Evolutionary conservation across 208 protist species (phyloP), one percentile per base, ranked within the genome.

Genomic region (Porcisia deanei): DNA sequence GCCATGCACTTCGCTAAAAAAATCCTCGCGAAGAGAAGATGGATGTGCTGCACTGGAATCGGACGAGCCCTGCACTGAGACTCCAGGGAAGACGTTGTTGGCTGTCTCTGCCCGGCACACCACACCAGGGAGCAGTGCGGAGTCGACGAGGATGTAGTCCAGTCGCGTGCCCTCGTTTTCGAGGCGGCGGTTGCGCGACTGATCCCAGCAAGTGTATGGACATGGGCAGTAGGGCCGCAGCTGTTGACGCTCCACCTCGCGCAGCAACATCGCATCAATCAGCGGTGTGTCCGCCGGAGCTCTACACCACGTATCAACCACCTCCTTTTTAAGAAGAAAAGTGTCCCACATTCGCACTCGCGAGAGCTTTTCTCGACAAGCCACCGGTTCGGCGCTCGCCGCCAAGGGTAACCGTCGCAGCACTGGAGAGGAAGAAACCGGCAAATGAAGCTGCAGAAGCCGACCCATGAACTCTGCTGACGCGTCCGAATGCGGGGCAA

Each of bases 191-290:
- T 98, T 98, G 76, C 82, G 88, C 16, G 88, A 94, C 74, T 98
- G 95, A 76, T 98, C 92, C 92, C 93, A 98, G 80, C 93, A 96
- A 25, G 95, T 98, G 83, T 91, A 97, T 3, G 93, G 90, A 64
- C 88, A 93, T 0, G 90, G 86, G 80, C 85, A 89, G 81, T 90
- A 91, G 3, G 77, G 70, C 8, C 55, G 76, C 43, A 77, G 58
- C 47, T 72, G 68, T 22, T 68, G 77, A 41, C 30, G 64, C 25
- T 72, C 71, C 65, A 72, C 41, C 75, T 74, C 71, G 63, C 22
- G 41, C 68, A 82, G 37, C 22, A 80, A 41, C 64, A 71, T 25
- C 52, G 43, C 53, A 49, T 85, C 69, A 14, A 79, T 67, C 63
- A 30, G 16, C 47, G 22, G 41, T 8, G 39, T 47, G 41, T 67